Evolutionary conservation across 495 filamentous ascomycete species (phyloP).

Genomic region (Parmelia sp.): DNA sequence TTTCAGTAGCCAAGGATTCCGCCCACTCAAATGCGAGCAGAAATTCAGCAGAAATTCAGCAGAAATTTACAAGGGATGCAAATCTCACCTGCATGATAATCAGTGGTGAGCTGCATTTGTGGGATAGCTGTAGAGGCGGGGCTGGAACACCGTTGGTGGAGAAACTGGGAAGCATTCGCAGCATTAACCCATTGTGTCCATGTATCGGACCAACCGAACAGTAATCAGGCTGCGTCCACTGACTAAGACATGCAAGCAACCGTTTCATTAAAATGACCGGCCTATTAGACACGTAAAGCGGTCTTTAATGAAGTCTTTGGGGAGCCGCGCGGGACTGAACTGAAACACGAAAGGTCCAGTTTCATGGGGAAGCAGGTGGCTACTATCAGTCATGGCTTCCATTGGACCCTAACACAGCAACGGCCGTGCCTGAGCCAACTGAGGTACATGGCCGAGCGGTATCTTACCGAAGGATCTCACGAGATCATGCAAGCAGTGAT

Average conservation of each 20-base stretch:
- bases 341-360: background rate
- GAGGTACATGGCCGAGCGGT: background rate
- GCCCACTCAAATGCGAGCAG: too few relatives aligned
- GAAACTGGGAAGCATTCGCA: background rate
- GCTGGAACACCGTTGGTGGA: background rate
- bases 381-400: background rate
- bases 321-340: background rate
- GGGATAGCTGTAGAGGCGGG: too few relatives aligned
- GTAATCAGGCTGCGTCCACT: background rate
- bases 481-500: background rate
- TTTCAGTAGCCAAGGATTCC: background rate
- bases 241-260: background rate
- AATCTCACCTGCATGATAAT: too few relatives aligned
- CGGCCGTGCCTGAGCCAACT: background rate
- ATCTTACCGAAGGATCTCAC: background rate
- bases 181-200: background rate
- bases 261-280: background rate
- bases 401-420: background rate
- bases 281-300: background rate
- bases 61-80: too few relatives aligned
- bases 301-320: background rate
- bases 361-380: background rate
- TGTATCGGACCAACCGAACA: background rate
- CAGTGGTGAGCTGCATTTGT: too few relatives aligned
- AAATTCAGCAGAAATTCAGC: too few relatives aligned